Base-by-base conservation (phyloP, 805 yeast species). In the Candida sakaeoensis region DNA sequence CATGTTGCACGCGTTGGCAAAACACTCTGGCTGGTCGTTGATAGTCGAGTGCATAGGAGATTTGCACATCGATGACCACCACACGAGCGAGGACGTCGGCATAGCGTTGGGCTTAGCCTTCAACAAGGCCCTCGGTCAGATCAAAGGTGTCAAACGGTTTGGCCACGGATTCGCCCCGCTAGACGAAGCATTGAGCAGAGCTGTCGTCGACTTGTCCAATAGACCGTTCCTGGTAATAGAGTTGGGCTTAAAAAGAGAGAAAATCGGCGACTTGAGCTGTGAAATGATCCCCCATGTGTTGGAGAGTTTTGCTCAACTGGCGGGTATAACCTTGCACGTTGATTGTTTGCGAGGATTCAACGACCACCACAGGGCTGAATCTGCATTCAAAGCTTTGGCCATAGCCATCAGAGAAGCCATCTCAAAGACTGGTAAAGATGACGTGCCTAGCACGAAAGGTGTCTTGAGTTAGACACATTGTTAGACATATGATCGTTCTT, bases 241-340 rank as follows among this genome's bases (percentile, higher is more conserved):
- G 27, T 70, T 93, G 44, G 96, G 96, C 0, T 74, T 93, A 55
- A 85, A 83, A 62, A 75, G 99, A 48, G 99, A 93, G 60, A 89
- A 83, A 59, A 80, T 93, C 51, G 99, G 99, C 39, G 95, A 86
- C 54, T 72, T 93, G 38, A 79, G 89, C 26, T 79, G 93, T 54
- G 99, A 93, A 66, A 93, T 93, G 99, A 84, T 93, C 48, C 97
- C 97, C n/a, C 99, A 93, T 61, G 90, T 93, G 35, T 59, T 93
- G 46, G 95, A 89, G 61, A 83, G 95, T 52, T 93, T 93, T 69
- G 96, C 98, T 3, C 87, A 85, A 53, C 86, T 85, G 29, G 96
- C 97, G 1, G 83, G 84, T 44, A 75, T 93, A 40, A 93, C 99
- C 1, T 56, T 93, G 55, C 99, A 93, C 56, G 96, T 93, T 25